Percentiles rank a stretch among this genome's conserved stretches.
These are phyloP conservation scores for Apium graveolens DNA, from an alignment of 129 eudicot genomes.

Conservation along the genomic window DNA sequence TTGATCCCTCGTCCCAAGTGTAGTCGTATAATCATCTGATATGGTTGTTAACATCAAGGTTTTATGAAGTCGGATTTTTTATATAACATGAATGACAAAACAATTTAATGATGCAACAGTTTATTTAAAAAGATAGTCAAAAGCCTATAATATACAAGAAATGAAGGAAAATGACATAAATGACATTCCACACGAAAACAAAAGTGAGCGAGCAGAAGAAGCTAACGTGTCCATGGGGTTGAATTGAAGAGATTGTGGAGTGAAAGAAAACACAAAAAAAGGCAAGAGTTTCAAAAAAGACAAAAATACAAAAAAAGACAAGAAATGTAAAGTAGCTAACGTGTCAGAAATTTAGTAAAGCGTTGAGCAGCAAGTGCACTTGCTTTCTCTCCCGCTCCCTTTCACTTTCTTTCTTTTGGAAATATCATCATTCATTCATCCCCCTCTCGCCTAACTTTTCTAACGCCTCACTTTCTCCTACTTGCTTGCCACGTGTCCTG, in stretches of 20 bases:
- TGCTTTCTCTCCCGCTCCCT: not conserved
- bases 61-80: no score
- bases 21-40: no score
- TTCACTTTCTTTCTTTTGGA: constrained; percentile 18
- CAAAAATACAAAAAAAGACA: not conserved
- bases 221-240: not conserved
- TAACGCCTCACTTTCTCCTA: not conserved
- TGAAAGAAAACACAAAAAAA: constrained; percentile 27
- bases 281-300: not conserved
- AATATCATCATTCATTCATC: not conserved
- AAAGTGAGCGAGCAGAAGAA: not conserved
- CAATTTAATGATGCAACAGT: no score
- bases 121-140: no score
- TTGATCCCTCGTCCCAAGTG: no score
- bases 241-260: constrained; percentile 36
- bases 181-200: not conserved
- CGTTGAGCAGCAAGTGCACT: not conserved
- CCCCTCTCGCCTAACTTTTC: constrained; percentile 18
- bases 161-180: not conserved
- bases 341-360: not conserved
- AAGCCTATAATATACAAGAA: no score
- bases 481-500: not conserved
- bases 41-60: no score
- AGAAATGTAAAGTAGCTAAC: constrained; percentile 1
- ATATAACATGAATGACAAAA: no score